Base-by-base conservation (phyloP, 495 filamentous ascomycete genomes). In the Pseudoneurospora amorphoporcata region DNA sequence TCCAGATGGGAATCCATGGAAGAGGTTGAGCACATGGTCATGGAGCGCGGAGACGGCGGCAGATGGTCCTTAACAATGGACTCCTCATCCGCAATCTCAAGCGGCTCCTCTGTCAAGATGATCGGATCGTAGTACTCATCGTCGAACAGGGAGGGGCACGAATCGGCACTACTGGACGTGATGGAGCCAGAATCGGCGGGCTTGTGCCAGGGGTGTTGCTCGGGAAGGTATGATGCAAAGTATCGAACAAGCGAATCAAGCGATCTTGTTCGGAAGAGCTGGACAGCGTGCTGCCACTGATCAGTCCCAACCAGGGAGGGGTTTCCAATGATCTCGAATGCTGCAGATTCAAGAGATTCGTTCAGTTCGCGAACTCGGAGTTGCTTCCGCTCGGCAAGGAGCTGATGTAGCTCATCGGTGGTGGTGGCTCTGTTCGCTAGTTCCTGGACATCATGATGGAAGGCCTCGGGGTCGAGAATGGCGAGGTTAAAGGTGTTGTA, bases 241-340 rank as follows among this genome's bases (percentile, higher is more conserved):
- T 83, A 85, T 68, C 83, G 80, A 65, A 86, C 84, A 71, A 86
- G 83, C n/a, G 84, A 85, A 72, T 86, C 84, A 17, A 85, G 79
- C 17, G 83, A 84, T 75, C 76, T 84, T n/a, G 84, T 84, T 14
- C 84, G 83, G 74, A 86, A 86, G 72, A 86, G 84, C 71, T 86
- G 84, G 5, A 84, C 74, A 29, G 84, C 84, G 73, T 82, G 75
- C 73, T 84, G 82, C 84, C 84, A 86, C 75, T 86, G 84, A 37
- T 82, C 79, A 65, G 84, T 86, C 40, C 83, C 84, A 72, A 86
- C 84, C 47, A 86, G 79, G 35, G 77, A 76, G 39, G 84, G 84
- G 77, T 86, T 86, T 73, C 79, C 84, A 71, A 86, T 83, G 72
- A 86, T 86, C 77, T 86, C 83, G 71, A 84, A 76, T n/a, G 84